Conservation (phyloP, 2,329 filamentous ascomycete species). For the Botryotinia globosa region DNA sequence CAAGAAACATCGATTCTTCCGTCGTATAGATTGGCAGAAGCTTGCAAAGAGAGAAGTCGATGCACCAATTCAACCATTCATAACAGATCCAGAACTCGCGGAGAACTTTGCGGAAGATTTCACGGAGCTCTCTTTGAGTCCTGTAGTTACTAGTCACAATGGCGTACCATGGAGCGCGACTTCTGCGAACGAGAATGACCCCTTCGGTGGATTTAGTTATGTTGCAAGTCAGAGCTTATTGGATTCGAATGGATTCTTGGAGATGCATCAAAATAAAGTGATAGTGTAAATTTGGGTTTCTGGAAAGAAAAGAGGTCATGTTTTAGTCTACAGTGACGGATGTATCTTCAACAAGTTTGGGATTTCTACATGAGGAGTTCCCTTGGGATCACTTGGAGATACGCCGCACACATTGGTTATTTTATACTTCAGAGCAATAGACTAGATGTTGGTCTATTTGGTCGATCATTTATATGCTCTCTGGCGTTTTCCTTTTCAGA, state of each 20-base stretch:
- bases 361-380: not conserved
- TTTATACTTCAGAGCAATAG: not conserved
- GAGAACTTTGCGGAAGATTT: slow-evolving; percentile 97
- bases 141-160: slow-evolving; percentile 49
- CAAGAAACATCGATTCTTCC: slow-evolving; percentile 94
- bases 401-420: not conserved
- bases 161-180: slow-evolving; percentile 30
- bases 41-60: slow-evolving; percentile 78
- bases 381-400: not conserved
- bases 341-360: not conserved
- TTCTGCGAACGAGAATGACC: slow-evolving; percentile 30
- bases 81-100: slow-evolving; percentile 91
- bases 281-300: not conserved
- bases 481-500: not conserved
- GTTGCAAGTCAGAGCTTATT: slow-evolving; percentile 39
- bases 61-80: slow-evolving; percentile 86
- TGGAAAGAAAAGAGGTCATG: not conserved
- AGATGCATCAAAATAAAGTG: slow-evolving; percentile 24
- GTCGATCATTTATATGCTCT: not conserved
- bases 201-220: slow-evolving; percentile 40
- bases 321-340: not conserved
- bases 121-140: slow-evolving; percentile 79
- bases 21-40: slow-evolving; percentile 91
- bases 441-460: not conserved
- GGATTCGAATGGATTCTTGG: slow-evolving; percentile 33